Percentiles rank a stretch among this genome's conserved stretches.
phyloP scores from a whole-genome alignment of 1,284 basidiomycete species.

The Puccinia hordei region DNA sequence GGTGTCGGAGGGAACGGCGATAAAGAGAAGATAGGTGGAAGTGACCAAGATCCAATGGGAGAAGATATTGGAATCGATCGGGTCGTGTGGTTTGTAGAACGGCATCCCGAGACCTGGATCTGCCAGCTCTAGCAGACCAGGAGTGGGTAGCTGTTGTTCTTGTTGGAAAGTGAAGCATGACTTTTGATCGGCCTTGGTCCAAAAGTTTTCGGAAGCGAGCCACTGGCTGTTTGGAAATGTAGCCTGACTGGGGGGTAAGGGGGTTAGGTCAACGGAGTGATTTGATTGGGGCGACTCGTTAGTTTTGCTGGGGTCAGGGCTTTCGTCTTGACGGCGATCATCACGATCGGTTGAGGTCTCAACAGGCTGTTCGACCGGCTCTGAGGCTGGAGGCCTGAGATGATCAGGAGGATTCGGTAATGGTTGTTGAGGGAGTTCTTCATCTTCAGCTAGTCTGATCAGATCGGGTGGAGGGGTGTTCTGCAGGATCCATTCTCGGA shows the following conservation, averaged over 20 bases:
- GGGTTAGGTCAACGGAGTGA: neutral
- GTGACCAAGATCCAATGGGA: constrained; percentile 38
- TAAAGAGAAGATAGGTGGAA: constrained; percentile 33
- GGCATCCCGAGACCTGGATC: constrained; percentile 31
- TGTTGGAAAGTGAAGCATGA: constrained; percentile 61
- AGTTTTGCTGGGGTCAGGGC: constrained; percentile 57
- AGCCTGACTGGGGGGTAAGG: constrained; percentile 4
- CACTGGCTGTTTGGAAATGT: neutral
- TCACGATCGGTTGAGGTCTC: constrained; percentile 71
- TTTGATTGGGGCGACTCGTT: constrained; percentile 72
- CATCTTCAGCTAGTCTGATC: constrained; percentile 43
- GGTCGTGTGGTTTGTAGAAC: constrained; percentile 29
- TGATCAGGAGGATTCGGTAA: constrained; percentile 63
- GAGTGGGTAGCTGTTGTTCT: constrained; percentile 1
- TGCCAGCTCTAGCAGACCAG: constrained; percentile 24
- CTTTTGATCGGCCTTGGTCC: no score
- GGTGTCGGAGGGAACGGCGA: constrained; percentile 8
- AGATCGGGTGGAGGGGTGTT: constrained; percentile 80
- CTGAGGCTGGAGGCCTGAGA: constrained; percentile 66
- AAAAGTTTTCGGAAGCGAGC: neutral
- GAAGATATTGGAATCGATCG: constrained; percentile 37
- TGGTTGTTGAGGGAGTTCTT: constrained; percentile 29
- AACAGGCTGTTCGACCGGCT: neutral
- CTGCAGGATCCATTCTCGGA: constrained; percentile 93
- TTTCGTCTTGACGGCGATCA: neutral